Base-by-base conservation (phyloP, 2,329 filamentous ascomycete genomes). In the Sporothrix pseudoabietina region DNA sequence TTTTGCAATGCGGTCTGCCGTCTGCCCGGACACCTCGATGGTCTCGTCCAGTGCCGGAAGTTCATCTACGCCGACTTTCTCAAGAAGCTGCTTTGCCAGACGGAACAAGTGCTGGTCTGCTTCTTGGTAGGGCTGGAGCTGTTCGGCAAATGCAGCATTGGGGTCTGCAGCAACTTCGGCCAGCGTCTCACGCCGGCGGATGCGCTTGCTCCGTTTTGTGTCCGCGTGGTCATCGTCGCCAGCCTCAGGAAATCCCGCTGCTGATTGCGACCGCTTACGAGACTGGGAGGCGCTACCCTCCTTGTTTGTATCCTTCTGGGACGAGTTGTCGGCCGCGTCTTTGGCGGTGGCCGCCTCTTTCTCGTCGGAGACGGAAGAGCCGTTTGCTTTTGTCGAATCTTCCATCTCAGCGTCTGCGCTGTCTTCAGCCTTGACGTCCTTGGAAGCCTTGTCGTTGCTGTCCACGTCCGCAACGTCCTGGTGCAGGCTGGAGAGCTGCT, bases 131-230 rank as follows among this genome's bases (percentile, higher is more conserved):
- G 86, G 85, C 76, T 87, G 85, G 4, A 90, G 80, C 76, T 90
- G 87, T 70, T 84, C 85, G 1, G 87, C 85, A 71, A 86, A 83
- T 35, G 86, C 81, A 0, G 84, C 84, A 69, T 83, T 86, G 7
- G 87, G 83, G 74, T 90, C 88, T 16, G 86, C 79, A 0, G 81
- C 80, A 68, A 89, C 88, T 49, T 87, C 88, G 10, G 82, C 75
- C 80, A 86, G 83, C 3, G 85, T 87, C 59, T 91, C 89, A 71
- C 90, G 84, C 22, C 88, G 86, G 63, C 90, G 85, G 41, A 89
- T 89, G 69, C 90, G 84, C 78, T 92, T 92, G 79, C 89, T 91
- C 73, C 89, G 84, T 77, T 90, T 91, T 71, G 87, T 86, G 12
- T 87, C 84, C 1, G 82, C 83, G 32, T 83, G 85, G 16, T 75